A percentile compares a stretch with the other conserved stretches of the same genome.
Conservation (phyloP, 164 flowering plant genomes). For the Protea cynaroides region DNA sequence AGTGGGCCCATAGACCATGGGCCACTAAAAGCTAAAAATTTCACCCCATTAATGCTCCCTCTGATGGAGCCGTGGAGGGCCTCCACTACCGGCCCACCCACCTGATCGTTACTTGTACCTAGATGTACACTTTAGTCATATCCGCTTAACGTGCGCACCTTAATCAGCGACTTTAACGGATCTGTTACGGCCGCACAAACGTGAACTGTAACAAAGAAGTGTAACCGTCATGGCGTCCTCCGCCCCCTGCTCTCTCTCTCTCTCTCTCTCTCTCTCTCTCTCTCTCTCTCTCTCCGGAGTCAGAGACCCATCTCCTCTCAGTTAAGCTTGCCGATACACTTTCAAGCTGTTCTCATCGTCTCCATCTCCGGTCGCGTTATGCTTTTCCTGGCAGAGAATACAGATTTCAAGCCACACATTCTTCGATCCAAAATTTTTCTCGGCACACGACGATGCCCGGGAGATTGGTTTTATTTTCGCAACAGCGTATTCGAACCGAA, state of each 20-base stretch:
- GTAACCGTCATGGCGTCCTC: no score
- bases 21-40: no score
- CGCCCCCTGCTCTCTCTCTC: not conserved
- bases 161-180: slow-evolving; percentile 10
- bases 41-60: no score
- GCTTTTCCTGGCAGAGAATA: slow-evolving; percentile 1
- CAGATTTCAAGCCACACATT: not conserved
- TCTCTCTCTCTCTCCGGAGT: no score
- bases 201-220: no score
- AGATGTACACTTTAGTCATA: slow-evolving; percentile 15
- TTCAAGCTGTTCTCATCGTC: slow-evolving; percentile 17
- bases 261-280: no score
- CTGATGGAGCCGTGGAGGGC: no score
- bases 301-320: no score
- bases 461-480: not conserved
- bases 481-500: not conserved
- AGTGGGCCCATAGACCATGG: no score
- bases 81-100: not conserved
- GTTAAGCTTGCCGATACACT: not conserved
- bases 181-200: no score
- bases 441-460: not conserved
- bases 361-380: slow-evolving; percentile 30
- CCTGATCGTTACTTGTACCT: not conserved
- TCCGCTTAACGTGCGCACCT: slow-evolving; percentile 4
- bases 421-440: slow-evolving; percentile 1